phyloP scores from a whole-genome alignment of 108 stramenopile genomes.

The Bacterosira constricta region DNA sequence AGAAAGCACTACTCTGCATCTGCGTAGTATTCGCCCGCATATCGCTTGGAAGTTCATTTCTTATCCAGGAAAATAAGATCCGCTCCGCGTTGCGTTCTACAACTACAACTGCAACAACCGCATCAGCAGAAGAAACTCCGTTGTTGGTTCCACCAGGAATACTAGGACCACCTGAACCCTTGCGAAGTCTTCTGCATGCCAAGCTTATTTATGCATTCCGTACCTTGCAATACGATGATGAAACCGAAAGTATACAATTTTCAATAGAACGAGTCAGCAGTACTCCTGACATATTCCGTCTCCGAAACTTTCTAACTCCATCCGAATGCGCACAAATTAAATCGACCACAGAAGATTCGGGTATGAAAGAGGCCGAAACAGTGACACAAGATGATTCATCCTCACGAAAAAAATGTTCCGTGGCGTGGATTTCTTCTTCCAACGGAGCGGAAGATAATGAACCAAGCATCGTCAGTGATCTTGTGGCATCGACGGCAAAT shows the following conservation, averaged over 20 bases:
- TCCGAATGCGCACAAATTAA: constrained; percentile 37
- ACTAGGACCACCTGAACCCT: constrained; percentile 10
- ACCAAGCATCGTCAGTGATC: constrained; percentile 4
- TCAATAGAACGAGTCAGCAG: constrained; percentile 41
- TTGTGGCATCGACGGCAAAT: constrained; percentile 10
- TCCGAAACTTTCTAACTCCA: constrained; percentile 37
- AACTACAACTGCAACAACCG: too few species aligned
- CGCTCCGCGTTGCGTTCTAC: too few species aligned
- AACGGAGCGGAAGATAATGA: neutral
- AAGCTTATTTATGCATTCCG: constrained; percentile 1
- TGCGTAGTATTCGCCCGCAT: too few species aligned
- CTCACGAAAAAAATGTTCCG: constrained; percentile 12
- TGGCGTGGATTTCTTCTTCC: constrained; percentile 21
- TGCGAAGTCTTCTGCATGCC: neutral
- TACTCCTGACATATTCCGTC: constrained; percentile 30
- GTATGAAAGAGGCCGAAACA: constrained; percentile 30
- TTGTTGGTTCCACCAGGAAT: neutral
- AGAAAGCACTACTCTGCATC: too few species aligned
- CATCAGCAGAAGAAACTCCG: too few species aligned
- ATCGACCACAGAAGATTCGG: neutral
- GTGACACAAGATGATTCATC: constrained; percentile 4
- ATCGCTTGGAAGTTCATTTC: too few species aligned
- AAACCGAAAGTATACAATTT: constrained; percentile 12
- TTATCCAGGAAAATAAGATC: too few species aligned
- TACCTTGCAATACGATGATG: neutral